Conservation (phyloP, 208 protist genomes). For the Crithidia fasciculata region DNA sequence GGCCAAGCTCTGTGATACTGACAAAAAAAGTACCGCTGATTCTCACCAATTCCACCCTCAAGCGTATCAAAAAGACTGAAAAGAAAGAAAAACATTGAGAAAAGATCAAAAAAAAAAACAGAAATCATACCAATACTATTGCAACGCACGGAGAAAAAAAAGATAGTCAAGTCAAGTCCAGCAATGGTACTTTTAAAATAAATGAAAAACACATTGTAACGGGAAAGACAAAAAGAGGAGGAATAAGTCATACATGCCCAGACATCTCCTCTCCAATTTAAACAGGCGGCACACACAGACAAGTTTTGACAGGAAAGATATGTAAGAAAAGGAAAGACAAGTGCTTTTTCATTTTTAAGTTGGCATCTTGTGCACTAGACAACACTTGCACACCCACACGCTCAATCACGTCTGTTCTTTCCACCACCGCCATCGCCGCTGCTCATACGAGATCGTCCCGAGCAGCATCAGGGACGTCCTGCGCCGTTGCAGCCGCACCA, state of each 20-base stretch:
- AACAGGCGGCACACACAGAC: too few relatives aligned
- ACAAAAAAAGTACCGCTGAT: too few relatives aligned
- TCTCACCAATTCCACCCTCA: too few relatives aligned
- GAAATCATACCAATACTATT: background rate
- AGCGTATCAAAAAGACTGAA: background rate
- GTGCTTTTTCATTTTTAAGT: background rate
- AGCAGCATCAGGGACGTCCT: background rate
- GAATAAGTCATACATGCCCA: too few relatives aligned
- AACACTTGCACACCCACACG: background rate
- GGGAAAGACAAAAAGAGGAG: too few relatives aligned
- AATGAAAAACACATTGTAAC: too few relatives aligned
- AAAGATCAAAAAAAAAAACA: background rate
- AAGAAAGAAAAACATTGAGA: background rate
- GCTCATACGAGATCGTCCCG: conserved; percentile 2
- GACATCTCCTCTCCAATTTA: too few relatives aligned
- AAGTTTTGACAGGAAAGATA: background rate
- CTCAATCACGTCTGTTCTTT: background rate
- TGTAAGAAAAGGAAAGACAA: conserved; percentile 5
- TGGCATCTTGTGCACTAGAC: background rate
- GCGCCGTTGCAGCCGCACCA: background rate
- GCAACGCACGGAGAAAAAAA: background rate
- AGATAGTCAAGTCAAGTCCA: background rate
- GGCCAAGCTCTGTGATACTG: too few relatives aligned
- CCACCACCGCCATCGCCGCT: background rate
- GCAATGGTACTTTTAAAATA: too few relatives aligned